Percentiles rank a stretch among this genome's conserved stretches.
Conservation (phyloP, 2,329 filamentous ascomycete genomes). For the Metarhizium anisopliae region DNA sequence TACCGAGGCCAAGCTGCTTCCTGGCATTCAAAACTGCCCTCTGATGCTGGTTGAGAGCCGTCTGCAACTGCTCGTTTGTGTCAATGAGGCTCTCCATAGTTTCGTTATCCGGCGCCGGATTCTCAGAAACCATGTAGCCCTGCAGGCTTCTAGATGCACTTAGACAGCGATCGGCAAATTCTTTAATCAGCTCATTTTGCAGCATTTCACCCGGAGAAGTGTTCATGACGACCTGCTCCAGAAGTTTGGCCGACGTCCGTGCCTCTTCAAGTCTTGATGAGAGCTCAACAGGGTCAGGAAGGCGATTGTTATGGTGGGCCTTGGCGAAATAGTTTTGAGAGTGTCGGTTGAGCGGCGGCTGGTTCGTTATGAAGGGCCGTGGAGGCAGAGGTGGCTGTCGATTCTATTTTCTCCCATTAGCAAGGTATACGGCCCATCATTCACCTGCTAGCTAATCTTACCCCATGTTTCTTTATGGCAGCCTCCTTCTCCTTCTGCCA, state of each 20-base stretch:
- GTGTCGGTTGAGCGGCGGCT: constrained; percentile 22
- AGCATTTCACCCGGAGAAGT: constrained; percentile 70
- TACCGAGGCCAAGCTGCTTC: constrained; percentile 39
- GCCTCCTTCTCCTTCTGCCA: constrained; percentile 81
- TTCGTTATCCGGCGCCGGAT: constrained; percentile 80
- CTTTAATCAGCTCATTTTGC: constrained; percentile 78
- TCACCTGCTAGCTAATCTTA: constrained; percentile 20
- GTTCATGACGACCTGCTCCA: constrained; percentile 85
- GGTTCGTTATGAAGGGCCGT: constrained; percentile 7
- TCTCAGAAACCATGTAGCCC: constrained; percentile 69
- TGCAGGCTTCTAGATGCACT: constrained; percentile 76
- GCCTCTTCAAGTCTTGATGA: constrained; percentile 82
- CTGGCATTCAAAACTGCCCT: constrained; percentile 61
- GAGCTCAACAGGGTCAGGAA: constrained; percentile 68
- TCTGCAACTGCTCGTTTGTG: constrained; percentile 83
- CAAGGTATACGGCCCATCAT: background rate
- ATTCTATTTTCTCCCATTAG: constrained; percentile 8
- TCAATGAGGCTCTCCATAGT: constrained; percentile 92
- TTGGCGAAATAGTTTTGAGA: constrained; percentile 51
- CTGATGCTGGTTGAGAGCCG: constrained; percentile 76
- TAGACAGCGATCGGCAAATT: constrained; percentile 82
- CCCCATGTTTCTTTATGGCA: constrained; percentile 41
- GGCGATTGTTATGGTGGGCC: constrained; percentile 34
- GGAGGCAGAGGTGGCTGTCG: constrained; percentile 11
- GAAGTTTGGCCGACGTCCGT: constrained; percentile 77